phyloP scores from a whole-genome alignment of 768 basidiomycete genomes.

The Cystofilobasidium capitatum region DNA sequence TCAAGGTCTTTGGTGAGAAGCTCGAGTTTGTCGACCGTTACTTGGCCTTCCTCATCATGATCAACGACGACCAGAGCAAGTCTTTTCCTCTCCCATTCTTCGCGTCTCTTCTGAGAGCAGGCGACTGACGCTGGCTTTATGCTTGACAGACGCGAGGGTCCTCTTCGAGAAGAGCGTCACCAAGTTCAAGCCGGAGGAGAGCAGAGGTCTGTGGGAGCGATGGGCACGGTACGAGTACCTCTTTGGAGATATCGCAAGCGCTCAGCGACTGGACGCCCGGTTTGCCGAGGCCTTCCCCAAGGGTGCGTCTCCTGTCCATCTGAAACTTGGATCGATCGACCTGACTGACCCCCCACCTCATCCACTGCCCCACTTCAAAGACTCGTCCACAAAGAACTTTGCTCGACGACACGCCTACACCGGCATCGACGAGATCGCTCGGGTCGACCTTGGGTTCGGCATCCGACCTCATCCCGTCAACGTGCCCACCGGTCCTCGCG shows the following conservation, averaged over 20 bases:
- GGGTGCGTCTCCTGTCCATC: slow-evolving; percentile 52
- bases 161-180: slow-evolving; percentile 79
- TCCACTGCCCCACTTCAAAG: no score
- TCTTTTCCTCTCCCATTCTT: slow-evolving; percentile 24
- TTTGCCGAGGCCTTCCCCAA: slow-evolving; percentile 78
- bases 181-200: slow-evolving; percentile 60
- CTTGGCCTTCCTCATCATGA: slow-evolving; percentile 80
- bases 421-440: slow-evolving; percentile 77
- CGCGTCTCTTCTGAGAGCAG: not conserved
- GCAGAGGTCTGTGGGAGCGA: slow-evolving; percentile 82
- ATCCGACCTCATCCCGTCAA: slow-evolving; percentile 32
- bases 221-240: slow-evolving; percentile 95
- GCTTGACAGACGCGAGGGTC: slow-evolving; percentile 72
- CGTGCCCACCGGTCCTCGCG: not conserved
- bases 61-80: slow-evolving; percentile 93
- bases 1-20: slow-evolving; percentile 72
- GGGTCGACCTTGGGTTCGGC: slow-evolving; percentile 76
- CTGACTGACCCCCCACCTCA: not conserved
- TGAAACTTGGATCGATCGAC: no score
- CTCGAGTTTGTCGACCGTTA: slow-evolving; percentile 70
- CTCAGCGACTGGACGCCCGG: slow-evolving; percentile 78
- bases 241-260: slow-evolving; percentile 80
- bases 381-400: slow-evolving; percentile 74
- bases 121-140: not conserved
- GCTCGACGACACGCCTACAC: slow-evolving; percentile 76